Conservation (phyloP, 106 monocot genomes). For the Chionographis japonica region DNA sequence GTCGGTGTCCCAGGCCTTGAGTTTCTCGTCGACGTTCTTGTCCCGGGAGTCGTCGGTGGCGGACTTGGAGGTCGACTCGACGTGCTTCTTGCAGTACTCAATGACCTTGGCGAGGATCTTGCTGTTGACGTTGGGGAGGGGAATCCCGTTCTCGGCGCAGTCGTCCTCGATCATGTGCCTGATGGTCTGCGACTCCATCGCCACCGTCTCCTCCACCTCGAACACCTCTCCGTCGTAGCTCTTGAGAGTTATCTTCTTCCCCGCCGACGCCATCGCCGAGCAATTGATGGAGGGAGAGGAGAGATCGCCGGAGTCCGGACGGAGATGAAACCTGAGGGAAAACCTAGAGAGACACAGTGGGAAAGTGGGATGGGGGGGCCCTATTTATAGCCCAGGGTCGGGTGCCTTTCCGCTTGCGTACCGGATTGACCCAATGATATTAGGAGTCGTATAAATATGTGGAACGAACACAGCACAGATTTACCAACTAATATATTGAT, state of each 20-base stretch:
- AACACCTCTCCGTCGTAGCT: conserved; percentile 50
- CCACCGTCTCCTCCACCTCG: conserved; percentile 48
- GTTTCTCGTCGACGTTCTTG: neutral
- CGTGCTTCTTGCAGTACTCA: conserved; percentile 74
- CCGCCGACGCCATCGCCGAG: neutral
- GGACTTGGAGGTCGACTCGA: conserved; percentile 6
- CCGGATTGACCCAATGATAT: no score
- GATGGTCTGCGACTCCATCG: conserved; percentile 47
- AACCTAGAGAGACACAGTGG: no score
- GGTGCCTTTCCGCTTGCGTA: no score
- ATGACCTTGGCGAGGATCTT: conserved; percentile 61
- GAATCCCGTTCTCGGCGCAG: conserved; percentile 49
- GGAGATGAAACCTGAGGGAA: no score
- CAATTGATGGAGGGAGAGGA: no score
- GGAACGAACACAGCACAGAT: no score
- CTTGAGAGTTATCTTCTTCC: conserved; percentile 33
- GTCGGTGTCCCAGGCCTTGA: conserved; percentile 2
- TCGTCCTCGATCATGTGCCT: conserved; percentile 69
- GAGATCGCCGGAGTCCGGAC: no score
- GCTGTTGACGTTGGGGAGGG: conserved; percentile 56
- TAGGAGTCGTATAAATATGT: no score
- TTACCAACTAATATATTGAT: no score
- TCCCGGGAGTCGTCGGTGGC: neutral
- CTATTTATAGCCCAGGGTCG: no score
- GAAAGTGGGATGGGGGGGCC: no score